phyloP scores from a whole-genome alignment of 2,329 filamentous ascomycete genomes.

The Onygena corvina region DNA sequence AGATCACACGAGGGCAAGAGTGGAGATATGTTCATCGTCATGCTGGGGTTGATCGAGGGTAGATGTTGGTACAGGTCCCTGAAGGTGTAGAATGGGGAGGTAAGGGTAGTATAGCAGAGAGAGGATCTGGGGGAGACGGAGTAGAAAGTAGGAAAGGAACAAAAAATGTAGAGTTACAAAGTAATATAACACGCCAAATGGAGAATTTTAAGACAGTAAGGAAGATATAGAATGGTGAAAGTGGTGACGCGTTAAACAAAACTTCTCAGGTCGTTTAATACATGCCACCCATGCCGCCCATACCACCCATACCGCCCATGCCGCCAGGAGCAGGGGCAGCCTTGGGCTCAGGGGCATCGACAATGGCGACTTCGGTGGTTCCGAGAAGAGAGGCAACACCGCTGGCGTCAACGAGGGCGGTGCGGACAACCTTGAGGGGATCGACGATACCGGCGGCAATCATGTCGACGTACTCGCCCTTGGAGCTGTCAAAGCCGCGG shows the following conservation, averaged over 20 bases:
- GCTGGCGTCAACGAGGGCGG: constrained; percentile 83
- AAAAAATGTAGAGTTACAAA: constrained; percentile 5
- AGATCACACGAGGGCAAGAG: constrained; percentile 6
- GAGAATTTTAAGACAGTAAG: constrained; percentile 12
- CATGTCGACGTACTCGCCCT: constrained; percentile 99
- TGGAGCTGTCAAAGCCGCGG: constrained; percentile 92
- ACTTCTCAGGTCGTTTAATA: constrained; percentile 36
- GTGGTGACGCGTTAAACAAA: constrained; percentile 8
- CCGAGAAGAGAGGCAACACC: constrained; percentile 94
- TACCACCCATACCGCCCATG: constrained; percentile 51
- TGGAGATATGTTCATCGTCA: constrained; percentile 10
- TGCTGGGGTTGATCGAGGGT: not conserved
- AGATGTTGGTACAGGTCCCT: not conserved
- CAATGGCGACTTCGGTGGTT: constrained; percentile 95
- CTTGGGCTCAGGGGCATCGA: constrained; percentile 93
- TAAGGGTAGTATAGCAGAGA: constrained; percentile 10
- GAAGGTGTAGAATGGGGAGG: not conserved
- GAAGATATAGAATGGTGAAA: constrained; percentile 10
- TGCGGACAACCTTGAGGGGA: constrained; percentile 98
- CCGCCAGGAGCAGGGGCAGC: constrained; percentile 41
- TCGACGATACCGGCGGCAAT: constrained; percentile 93
- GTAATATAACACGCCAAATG: constrained; percentile 5
- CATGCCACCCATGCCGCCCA: constrained; percentile 56
- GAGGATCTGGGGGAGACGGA: not conserved
- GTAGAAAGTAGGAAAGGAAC: not conserved